Evolutionary conservation across 2,329 filamentous ascomycete genomes (phyloP).

Genomic region (Clarireedia paspali): DNA sequence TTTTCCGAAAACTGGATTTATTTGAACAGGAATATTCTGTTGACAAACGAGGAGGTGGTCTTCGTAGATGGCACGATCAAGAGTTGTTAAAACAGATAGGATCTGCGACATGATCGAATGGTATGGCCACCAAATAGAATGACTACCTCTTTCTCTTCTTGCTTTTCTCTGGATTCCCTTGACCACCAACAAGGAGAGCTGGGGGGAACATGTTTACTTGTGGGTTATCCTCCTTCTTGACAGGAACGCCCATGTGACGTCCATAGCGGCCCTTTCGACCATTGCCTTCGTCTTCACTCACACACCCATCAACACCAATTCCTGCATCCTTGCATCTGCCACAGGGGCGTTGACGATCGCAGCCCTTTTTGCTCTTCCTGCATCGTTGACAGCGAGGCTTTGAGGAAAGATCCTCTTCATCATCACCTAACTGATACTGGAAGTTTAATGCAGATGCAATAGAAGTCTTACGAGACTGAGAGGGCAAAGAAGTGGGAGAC

Average conservation of each 20-base stretch:
- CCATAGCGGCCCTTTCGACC: constrained; percentile 90
- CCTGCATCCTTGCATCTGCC: constrained; percentile 94
- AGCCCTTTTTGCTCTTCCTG: constrained; percentile 99
- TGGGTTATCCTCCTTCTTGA: constrained; percentile 48
- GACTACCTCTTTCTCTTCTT: constrained; percentile 61
- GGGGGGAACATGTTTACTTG: constrained; percentile 26
- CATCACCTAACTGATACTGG: constrained; percentile 52
- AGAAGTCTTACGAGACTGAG: constrained; percentile 68
- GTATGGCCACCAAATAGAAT: background rate
- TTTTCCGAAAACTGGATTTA: background rate
- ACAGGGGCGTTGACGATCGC: constrained; percentile 91
- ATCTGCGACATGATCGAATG: background rate
- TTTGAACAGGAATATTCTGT: background rate
- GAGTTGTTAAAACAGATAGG: background rate
- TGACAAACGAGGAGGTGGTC: background rate
- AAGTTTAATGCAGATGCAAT: constrained; percentile 59
- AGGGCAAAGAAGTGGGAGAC: constrained; percentile 59
- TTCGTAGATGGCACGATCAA: background rate
- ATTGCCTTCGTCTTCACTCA: constrained; percentile 97
- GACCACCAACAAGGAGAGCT: constrained; percentile 25
- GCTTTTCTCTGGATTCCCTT: constrained; percentile 45
- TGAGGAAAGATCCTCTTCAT: constrained; percentile 85
- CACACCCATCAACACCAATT: constrained; percentile 84
- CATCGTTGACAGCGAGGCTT: constrained; percentile 97
- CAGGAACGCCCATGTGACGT: constrained; percentile 61